These are phyloP conservation scores for Babesia bigemina DNA, from an alignment of 169 alveolate genomes.

Conservation along the genomic window DNA sequence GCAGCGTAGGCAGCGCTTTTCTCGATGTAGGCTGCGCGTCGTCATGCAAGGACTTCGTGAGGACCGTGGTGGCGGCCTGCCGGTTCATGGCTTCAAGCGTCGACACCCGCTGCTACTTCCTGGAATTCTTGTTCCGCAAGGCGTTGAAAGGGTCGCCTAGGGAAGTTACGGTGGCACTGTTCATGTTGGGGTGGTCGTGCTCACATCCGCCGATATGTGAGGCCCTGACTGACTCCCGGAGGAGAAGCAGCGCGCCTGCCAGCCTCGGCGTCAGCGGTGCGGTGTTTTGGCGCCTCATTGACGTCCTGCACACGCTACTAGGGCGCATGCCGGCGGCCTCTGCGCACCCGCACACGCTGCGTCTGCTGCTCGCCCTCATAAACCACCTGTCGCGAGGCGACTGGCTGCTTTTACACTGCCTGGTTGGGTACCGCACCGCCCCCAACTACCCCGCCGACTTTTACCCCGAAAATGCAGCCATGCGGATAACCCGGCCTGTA, in stretches of 20 bases:
- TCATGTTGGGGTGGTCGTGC: slow-evolving; percentile 39
- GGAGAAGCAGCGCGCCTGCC: too few relatives aligned
- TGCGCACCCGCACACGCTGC: slow-evolving; percentile 14
- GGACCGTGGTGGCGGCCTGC: slow-evolving; percentile 23
- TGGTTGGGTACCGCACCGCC: slow-evolving; percentile 7
- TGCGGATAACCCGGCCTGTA: slow-evolving; percentile 4
- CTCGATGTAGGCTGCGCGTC: slow-evolving; percentile 10
- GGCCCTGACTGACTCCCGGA: background rate
- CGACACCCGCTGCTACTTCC: slow-evolving; percentile 15
- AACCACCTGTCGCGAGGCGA: slow-evolving; percentile 42
- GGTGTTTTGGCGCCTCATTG: slow-evolving; percentile 32
- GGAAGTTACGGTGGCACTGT: slow-evolving; percentile 44
- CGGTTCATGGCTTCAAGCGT: slow-evolving; percentile 21
- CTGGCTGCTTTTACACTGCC: slow-evolving; percentile 36
- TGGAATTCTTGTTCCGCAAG: slow-evolving; percentile 57
- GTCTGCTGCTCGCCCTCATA: slow-evolving; percentile 22
- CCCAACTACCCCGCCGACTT: slow-evolving; percentile 11
- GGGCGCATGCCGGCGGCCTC: slow-evolving; percentile 1
- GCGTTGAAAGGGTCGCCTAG: background rate
- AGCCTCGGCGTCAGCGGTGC: slow-evolving; percentile 1
- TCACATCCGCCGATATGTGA: slow-evolving; percentile 9
- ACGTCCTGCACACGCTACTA: slow-evolving; percentile 12
- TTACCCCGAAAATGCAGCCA: background rate
- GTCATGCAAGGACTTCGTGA: slow-evolving; percentile 23
- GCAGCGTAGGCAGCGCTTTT: background rate